phyloP scores from a whole-genome alignment of 139 green algal species.

The Astrephomene gubernaculifera region DNA sequence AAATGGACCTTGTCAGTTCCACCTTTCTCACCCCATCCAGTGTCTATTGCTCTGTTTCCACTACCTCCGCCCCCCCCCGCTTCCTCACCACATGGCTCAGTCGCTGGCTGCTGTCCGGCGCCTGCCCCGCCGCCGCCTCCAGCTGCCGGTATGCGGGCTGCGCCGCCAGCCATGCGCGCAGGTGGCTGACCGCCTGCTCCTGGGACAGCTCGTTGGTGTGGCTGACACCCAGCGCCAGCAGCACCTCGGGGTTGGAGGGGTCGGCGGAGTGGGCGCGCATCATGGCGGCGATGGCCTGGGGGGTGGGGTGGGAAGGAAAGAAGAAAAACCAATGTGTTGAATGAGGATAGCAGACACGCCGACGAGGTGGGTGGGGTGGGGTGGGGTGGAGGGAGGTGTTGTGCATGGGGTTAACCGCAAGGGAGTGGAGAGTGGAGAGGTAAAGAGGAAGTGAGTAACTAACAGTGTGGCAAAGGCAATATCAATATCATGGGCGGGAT shows the following conservation, averaged over 20 bases:
- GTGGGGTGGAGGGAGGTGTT: background rate
- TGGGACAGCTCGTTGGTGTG: conserved; percentile 98
- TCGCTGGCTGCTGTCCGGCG: conserved; percentile 70
- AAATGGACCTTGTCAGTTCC: no score
- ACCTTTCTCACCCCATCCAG: no score
- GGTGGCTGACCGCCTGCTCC: conserved; percentile 19
- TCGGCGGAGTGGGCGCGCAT: conserved; percentile 79
- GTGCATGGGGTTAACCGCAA: no score
- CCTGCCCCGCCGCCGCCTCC: conserved; percentile 36
- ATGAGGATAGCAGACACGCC: no score
- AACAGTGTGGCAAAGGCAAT: no score
- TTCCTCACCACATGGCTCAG: conserved; percentile 57
- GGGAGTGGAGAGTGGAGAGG: no score
- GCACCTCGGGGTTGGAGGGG: conserved; percentile 86
- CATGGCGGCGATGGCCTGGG: conserved; percentile 92
- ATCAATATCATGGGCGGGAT: no score
- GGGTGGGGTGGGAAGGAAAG: no score
- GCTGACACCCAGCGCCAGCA: conserved; percentile 93
- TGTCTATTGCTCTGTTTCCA: no score
- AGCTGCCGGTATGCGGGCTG: conserved; percentile 69
- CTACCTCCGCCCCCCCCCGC: background rate
- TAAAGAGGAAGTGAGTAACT: no score
- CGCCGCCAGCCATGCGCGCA: conserved; percentile 75
- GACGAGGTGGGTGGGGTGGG: no score
- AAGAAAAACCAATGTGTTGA: no score